phyloP scores from a whole-genome alignment of 202 grass and related monocot species.

The Digitaria exilis region DNA sequence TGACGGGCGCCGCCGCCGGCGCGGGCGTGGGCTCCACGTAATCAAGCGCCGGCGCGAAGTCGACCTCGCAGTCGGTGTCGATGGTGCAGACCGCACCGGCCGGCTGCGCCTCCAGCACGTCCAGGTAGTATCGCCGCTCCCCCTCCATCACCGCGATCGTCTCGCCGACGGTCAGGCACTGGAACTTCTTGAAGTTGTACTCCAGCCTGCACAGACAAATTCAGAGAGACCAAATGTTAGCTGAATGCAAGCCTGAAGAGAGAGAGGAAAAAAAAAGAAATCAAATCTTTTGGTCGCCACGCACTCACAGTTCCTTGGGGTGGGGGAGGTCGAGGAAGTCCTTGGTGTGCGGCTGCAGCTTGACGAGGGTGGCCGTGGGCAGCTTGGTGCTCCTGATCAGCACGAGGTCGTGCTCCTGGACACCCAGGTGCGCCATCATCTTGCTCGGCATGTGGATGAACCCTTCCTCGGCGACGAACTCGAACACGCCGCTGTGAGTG shows the following conservation, averaged over 20 bases:
- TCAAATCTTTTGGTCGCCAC: not conserved
- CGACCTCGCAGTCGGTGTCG: conserved; percentile 54
- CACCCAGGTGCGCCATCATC: conserved; percentile 47
- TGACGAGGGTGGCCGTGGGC: conserved; percentile 54
- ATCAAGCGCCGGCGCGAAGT: conserved; percentile 50
- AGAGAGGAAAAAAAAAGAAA: not conserved
- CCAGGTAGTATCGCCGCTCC: conserved; percentile 36
- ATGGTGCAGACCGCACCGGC: conserved; percentile 36
- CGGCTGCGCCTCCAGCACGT: conserved; percentile 50
- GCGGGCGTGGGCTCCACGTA: conserved; percentile 15
- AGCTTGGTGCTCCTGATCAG: conserved; percentile 32
- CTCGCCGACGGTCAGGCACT: conserved; percentile 53
- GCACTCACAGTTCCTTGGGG: conserved; percentile 33
- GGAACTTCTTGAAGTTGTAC: conserved; percentile 34
- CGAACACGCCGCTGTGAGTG: conserved; percentile 51
- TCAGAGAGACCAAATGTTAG: not conserved
- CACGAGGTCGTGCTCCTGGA: conserved; percentile 31
- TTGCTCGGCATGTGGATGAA: conserved; percentile 47
- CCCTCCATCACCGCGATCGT: conserved; percentile 48
- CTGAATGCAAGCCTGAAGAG: not conserved
- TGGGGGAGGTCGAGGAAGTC: conserved; percentile 32
- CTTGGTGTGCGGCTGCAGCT: conserved; percentile 50
- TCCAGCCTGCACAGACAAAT: conserved; percentile 33
- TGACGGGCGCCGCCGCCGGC: not conserved
- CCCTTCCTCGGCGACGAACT: conserved; percentile 59